Conservation (phyloP, 179 eudicot genomes). For the Silene noctiflora region DNA sequence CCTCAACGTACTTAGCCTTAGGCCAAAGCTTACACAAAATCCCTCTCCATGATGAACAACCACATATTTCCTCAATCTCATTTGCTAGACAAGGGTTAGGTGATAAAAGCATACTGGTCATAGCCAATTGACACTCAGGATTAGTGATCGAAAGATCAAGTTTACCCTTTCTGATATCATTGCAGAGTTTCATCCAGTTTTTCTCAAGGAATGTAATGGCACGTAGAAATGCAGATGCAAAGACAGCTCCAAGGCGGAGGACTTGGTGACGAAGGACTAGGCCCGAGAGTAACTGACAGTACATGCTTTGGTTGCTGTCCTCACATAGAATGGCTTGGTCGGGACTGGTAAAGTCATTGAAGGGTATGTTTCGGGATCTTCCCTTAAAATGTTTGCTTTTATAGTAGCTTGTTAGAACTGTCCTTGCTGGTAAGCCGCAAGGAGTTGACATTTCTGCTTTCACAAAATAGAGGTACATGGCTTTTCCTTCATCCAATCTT, state of each 20-base stretch:
- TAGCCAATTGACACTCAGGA: constrained; percentile 49
- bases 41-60: constrained; percentile 55
- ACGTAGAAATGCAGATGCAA: constrained; percentile 71
- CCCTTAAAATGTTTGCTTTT: constrained; percentile 68
- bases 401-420: constrained; percentile 82
- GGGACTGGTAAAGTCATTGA: constrained; percentile 59
- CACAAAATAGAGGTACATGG: constrained; percentile 67
- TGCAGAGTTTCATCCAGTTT: constrained; percentile 50
- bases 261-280: constrained; percentile 59
- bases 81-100: constrained; percentile 48
- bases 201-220: constrained; percentile 59
- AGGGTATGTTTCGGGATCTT: constrained; percentile 48
- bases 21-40: constrained; percentile 67
- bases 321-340: constrained; percentile 59
- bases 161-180: constrained; percentile 53
- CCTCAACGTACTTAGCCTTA: constrained; percentile 70
- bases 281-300: constrained; percentile 68
- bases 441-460: constrained; percentile 74
- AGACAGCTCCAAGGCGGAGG: constrained; percentile 74
- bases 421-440: constrained; percentile 60
- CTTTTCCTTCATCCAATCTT: constrained; percentile 66
- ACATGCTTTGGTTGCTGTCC: constrained; percentile 82
- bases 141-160: constrained; percentile 45
- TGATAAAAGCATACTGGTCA: constrained; percentile 35
- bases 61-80: constrained; percentile 55